A percentile compares a stretch with the other conserved stretches of the same genome.
These are phyloP conservation scores for Entelexis paramagnoliae DNA, from an alignment of 1,139 yeast species.

Conservation along the genomic window DNA sequence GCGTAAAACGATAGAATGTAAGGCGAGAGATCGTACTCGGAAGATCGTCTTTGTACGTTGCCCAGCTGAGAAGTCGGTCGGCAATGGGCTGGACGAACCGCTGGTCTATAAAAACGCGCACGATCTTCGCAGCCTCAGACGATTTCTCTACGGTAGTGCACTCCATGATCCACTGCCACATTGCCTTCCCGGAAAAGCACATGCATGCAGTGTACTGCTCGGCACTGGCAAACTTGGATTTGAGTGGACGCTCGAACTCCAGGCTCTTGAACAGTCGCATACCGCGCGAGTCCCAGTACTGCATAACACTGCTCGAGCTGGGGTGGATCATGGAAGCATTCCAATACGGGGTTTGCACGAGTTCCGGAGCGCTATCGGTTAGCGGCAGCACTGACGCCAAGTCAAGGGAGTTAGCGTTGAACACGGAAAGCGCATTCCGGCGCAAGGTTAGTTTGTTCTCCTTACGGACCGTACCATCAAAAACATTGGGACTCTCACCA, in stretches of 20 bases:
- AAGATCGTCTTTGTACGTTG: conserved; percentile 1
- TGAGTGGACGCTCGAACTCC: conserved; percentile 27
- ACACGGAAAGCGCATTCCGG: not conserved
- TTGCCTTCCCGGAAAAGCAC: conserved; percentile 64
- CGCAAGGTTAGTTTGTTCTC: not conserved
- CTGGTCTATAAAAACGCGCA: conserved; percentile 44
- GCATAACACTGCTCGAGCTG: conserved; percentile 70
- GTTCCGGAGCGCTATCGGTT: not conserved
- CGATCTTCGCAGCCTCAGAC: conserved; percentile 53
- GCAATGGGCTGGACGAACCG: conserved; percentile 37
- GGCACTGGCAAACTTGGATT: conserved; percentile 5
- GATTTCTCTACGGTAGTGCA: conserved; percentile 61
- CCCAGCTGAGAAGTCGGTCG: conserved; percentile 7
- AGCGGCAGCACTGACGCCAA: not conserved
- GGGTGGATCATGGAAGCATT: conserved; percentile 81
- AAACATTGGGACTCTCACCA: conserved; percentile 60
- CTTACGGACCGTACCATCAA: conserved; percentile 34
- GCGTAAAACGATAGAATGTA: conserved; percentile 24
- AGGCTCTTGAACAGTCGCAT: conserved; percentile 47
- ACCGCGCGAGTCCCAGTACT: conserved; percentile 63
- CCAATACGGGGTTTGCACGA: conserved; percentile 50
- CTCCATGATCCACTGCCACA: conserved; percentile 81
- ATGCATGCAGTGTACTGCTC: conserved; percentile 30
- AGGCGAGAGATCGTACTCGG: conserved; percentile 7
- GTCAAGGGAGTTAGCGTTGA: not conserved